Evolutionary conservation across 306 rosid genomes (phyloP), one percentile per base, ranked within the genome.

Genomic region (Echinosophora koreensis): DNA sequence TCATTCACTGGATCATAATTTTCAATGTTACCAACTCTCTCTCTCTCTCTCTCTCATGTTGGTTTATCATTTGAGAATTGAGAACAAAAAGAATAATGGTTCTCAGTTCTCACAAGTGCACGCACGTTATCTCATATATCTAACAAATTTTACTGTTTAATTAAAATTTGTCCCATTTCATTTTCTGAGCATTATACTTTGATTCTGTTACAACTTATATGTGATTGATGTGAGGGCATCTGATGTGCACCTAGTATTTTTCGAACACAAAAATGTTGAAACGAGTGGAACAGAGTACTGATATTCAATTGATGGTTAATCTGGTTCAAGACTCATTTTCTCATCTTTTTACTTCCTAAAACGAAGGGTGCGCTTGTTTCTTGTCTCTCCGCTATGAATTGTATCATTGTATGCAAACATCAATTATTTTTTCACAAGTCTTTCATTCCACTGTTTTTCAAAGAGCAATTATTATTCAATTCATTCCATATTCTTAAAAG

Each of bases 1-100:
- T 74, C 79, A 54, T 65, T 81, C 68, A 78, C 83, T 78, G 83
- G 79, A 62, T 81, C 82, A 85, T 78, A 77, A 78, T 63, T 69
- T 84, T 81, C 63, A 71, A 63, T 73, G 10, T 72, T 72, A 54
- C 27, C 56, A 49, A 73, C 83, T 59, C 54, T 13, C 55, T 44
- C 46, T 39, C 10, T n/a, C 56, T 18, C 63, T 37, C 50, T 15
- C 13, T 18, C 41, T 57, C 3, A 13, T 58, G 38, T n/a, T 32
- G 66, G 58, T 41, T 63, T 46, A 73, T 58, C 8, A 42, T 60
- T 2, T 6, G 56, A 14, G 22, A 11, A 6, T 30, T 30, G 32
- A 30, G 41, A 37, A 37, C 7, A 37, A 37, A 37, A 37, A 37
- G 7, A 37, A 6, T 37, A 37, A 37, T 37, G 41, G 7, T 6